Evolutionary conservation across 768 basidiomycete species (phyloP).

Genomic region (Hericium alpestre): DNA sequence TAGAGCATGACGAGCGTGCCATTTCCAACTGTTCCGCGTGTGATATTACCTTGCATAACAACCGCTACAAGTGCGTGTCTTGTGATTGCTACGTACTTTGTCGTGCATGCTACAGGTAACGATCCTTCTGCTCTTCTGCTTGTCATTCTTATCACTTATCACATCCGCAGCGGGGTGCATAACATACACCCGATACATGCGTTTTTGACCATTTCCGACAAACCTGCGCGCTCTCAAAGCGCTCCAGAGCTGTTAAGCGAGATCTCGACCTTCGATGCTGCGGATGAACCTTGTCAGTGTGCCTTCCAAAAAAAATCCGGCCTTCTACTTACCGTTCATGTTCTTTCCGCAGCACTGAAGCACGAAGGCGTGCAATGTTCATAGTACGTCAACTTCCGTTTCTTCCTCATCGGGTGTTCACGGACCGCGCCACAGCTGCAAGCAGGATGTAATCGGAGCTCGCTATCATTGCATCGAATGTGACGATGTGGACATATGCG

Average conservation of each 20-base stretch:
- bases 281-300: slow-evolving; percentile 10
- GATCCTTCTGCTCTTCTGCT: background rate
- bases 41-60: slow-evolving; percentile 41
- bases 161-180: slow-evolving; percentile 61
- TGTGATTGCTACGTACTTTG: slow-evolving; percentile 78
- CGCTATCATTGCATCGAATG: slow-evolving; percentile 91
- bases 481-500: slow-evolving; percentile 59
- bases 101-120: slow-evolving; percentile 70
- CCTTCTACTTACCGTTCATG: background rate
- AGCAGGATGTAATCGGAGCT: slow-evolving; percentile 84
- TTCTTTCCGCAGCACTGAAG: slow-evolving; percentile 7
- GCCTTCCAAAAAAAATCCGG: background rate
- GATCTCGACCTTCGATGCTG: slow-evolving; percentile 8
- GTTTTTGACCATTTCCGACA: slow-evolving; percentile 74
- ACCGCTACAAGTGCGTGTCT: slow-evolving; percentile 77
- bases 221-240: slow-evolving; percentile 29
- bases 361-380: slow-evolving; percentile 11
- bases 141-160: background rate
- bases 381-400: slow-evolving; percentile 6
- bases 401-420: background rate
- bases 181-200: slow-evolving; percentile 86
- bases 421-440: slow-evolving; percentile 42
- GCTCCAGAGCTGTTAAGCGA: slow-evolving; percentile 25
- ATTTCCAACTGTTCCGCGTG: slow-evolving; percentile 77
- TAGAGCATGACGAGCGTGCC: slow-evolving; percentile 62